phyloP scores from a whole-genome alignment of 805 yeast genomes.

The Barnettozyma salicaria region DNA sequence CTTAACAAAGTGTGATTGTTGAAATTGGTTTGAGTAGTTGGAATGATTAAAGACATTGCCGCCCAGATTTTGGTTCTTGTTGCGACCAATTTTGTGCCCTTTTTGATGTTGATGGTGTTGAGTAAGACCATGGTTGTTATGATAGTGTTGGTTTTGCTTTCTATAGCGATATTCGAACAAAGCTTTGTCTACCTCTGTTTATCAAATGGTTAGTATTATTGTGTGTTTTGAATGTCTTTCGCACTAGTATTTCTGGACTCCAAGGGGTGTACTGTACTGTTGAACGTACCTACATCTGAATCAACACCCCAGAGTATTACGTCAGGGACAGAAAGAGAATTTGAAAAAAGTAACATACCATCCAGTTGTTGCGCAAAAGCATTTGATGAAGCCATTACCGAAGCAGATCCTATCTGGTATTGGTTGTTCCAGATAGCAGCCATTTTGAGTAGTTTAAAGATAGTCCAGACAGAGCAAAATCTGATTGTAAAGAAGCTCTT shows the following conservation, averaged over 20 bases:
- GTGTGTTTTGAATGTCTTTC: too few relatives aligned
- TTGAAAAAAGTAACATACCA: conserved; percentile 4
- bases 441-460: not conserved
- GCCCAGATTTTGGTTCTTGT: not conserved
- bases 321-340: not conserved
- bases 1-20: not conserved
- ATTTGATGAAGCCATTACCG: not conserved
- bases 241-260: too few relatives aligned
- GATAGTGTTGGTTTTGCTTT: conserved; percentile 16
- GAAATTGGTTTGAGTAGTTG: conserved; percentile 1
- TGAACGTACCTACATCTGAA: too few relatives aligned
- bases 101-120: conserved; percentile 4
- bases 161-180: conserved; percentile 23
- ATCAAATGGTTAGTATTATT: conserved; percentile 7
- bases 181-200: conserved; percentile 22
- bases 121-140: conserved; percentile 1
- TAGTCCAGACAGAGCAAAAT: too few relatives aligned
- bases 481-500: too few relatives aligned
- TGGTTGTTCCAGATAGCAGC: conserved; percentile 3
- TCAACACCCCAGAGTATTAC: conserved; percentile 3
- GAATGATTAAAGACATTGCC: not conserved
- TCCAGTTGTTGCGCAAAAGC: conserved; percentile 9
- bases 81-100: conserved; percentile 1
- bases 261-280: too few relatives aligned
- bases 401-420: not conserved